Base-by-base conservation (phyloP, 345 rosid genomes). In the Arabidopsis suecica region DNA sequence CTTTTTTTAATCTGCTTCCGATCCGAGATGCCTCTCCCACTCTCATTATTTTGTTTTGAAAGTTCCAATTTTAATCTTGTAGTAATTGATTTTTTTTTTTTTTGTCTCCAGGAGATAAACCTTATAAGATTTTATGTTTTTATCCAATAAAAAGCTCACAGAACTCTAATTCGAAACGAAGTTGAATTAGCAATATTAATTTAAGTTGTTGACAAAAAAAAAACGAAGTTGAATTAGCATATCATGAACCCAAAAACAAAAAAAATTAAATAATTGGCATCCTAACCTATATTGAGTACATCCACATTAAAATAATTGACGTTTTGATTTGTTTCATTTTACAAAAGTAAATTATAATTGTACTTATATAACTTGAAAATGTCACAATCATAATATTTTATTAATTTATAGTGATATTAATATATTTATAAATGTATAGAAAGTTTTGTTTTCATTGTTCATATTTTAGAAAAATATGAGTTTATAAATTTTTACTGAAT, bases 21-120 rank as follows among this genome's bases (percentile, higher is more conserved):
- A 73, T 72, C 76, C 76, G 57, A 73, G 71, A 42, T 64, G 48
- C 51, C 41, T 42, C 63, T 40, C 75, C 1, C 34, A 1, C 47
- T 69, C 38, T 61, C 47, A 40, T 20, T 20, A 1, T 20, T 32
- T 34, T 32, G 2, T 61, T 50, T 61, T 71, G 59, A 49, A 71
- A 59, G 3, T 37, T 20, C 9, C 50, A 61, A 60, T 61, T 16
- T 48, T 6, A 48, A 60, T 60, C 16, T 47, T 60, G 37, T 38
- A 37, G 37, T 38, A 37, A 23, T 18, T 16, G 1, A 20, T 20
- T 20, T 18, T 7, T 3, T 22, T 38, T 38, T 2, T 23, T 2
- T 13, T 9, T 18, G 16, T 4, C 14, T 9, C 22, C 2, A 3
- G 32, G 32, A 47, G 8, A 12, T 20, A 59, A 60, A 18, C 1